Evolutionary conservation across 2,329 filamentous ascomycete genomes (phyloP), one percentile per base, ranked within the genome.

Genomic region (Pseudopyrenochaeta lycopersici): DNA sequence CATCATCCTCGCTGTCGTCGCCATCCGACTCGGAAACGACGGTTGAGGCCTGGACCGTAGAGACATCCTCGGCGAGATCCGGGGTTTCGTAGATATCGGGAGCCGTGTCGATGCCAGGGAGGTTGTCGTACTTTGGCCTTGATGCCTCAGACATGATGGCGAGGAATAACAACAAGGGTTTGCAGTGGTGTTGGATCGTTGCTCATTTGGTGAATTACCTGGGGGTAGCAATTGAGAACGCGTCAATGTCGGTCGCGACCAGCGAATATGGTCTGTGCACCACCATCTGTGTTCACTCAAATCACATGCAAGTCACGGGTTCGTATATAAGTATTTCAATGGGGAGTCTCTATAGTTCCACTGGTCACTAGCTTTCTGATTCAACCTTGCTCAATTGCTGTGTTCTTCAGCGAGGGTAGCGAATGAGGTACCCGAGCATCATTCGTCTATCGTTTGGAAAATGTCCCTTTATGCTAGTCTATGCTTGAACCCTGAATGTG

Each of bases 41-140:
- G 20, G 73, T 74, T 17, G 75, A 75, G 41, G 72, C 72, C 50
- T 88, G 90, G 52, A 92, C 80, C 42, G 92, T 97, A 18, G 92
- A 96, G 60, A 87, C 90, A 76, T 96, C 93, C 71, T 97, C 92
- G 51, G 90, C 94, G 63, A 97, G 81, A 50, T 96, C 93, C 62
- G 94, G 93, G 14, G 95, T 98, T 78, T 98, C 94, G 81, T 97
- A 98, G 68, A 97, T 91, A 72, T 98, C 95, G 63, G 93, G 93
- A 23, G 93, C 92, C 49, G 89, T 90, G 78, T 97, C 93, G 51
- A 74, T 75, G 52, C 72, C 72, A 9, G 72, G 72, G n/a, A 75
- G 68, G 48, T 90, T 96, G 52, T 74, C 70, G 44, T 73, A 75
- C 47, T 75, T 75, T 2, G 68, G 70, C 54, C 71, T 68, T 21